phyloP scores from a whole-genome alignment of 2,329 filamentous ascomycete genomes.

The Fusarium liriodendri region DNA sequence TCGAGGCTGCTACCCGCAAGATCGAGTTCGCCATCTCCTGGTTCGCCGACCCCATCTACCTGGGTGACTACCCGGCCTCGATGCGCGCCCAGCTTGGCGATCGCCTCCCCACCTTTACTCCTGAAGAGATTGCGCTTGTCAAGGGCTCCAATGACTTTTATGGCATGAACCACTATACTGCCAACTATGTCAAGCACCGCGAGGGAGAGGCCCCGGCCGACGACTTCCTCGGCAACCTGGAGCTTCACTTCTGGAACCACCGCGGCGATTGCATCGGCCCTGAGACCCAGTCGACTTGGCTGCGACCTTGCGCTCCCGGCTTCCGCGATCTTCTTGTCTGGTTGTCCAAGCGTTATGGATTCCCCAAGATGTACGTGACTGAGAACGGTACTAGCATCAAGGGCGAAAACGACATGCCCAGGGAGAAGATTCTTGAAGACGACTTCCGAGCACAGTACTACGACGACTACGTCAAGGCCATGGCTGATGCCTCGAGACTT shows the following conservation, averaged over 20 bases:
- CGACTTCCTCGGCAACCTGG: conserved; percentile 81
- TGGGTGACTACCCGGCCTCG: conserved; percentile 83
- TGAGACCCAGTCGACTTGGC: conserved; percentile 85
- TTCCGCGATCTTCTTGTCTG: conserved; percentile 83
- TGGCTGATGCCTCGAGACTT: conserved; percentile 76
- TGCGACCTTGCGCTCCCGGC: conserved; percentile 78
- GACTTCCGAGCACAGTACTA: conserved; percentile 87
- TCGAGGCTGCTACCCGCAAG: conserved; percentile 82
- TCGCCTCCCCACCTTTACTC: conserved; percentile 79
- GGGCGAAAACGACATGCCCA: conserved; percentile 80
- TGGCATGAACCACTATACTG: conserved; percentile 94
- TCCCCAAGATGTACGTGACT: conserved; percentile 85
- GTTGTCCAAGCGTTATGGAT: conserved; percentile 80
- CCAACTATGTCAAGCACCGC: conserved; percentile 85
- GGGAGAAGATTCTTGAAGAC: conserved; percentile 80
- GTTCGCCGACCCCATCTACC: conserved; percentile 91
- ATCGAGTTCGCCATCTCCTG: conserved; percentile 89
- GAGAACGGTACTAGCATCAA: conserved; percentile 90
- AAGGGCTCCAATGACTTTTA: conserved; percentile 93
- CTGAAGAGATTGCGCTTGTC: conserved; percentile 78
- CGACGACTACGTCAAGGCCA: conserved; percentile 78
- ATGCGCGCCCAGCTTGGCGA: conserved; percentile 86
- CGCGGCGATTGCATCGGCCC: conserved; percentile 79
- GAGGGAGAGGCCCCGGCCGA: conserved; percentile 68
- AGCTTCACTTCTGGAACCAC: conserved; percentile 78